Conservation (phyloP, 169 alveolate genomes). For the Eimeria maxima region DNA sequence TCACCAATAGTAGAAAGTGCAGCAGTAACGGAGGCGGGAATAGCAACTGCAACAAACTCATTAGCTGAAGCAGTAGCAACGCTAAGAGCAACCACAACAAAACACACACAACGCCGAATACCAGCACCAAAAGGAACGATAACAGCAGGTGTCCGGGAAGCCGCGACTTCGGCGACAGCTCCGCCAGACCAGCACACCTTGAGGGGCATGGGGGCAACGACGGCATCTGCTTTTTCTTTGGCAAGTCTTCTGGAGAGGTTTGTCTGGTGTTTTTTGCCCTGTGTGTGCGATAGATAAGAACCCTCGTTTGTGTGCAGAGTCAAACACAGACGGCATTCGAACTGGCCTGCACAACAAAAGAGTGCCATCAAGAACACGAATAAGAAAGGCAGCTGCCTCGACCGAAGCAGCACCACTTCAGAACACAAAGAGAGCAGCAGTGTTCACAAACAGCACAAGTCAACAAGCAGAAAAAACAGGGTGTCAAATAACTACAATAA, state of each 20-base stretch:
- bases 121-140: not conserved
- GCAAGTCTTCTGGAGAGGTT: conserved; percentile 97
- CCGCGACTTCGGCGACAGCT: not conserved
- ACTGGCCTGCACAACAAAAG: conserved; percentile 81
- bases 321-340: conserved; percentile 97
- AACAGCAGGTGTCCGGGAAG: not conserved
- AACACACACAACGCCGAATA: not conserved
- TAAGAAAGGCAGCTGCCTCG: not conserved
- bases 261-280: conserved; percentile 93
- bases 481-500: not conserved
- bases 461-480: not conserved
- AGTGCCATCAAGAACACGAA: not conserved
- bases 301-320: conserved; percentile 99
- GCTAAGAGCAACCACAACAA: too few species aligned
- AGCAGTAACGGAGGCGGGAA: not conserved
- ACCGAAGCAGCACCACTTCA: not conserved
- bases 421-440: not conserved
- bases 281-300: conserved; percentile 98
- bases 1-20: not conserved
- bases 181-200: conserved; percentile 79
- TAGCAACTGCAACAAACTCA: not conserved
- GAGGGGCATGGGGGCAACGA: conserved; percentile 91
- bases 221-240: conserved; percentile 95
- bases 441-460: not conserved
- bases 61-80: not conserved